Base-by-base conservation (phyloP, 2,329 filamentous ascomycete genomes). In the Colletotrichum sp. region DNA sequence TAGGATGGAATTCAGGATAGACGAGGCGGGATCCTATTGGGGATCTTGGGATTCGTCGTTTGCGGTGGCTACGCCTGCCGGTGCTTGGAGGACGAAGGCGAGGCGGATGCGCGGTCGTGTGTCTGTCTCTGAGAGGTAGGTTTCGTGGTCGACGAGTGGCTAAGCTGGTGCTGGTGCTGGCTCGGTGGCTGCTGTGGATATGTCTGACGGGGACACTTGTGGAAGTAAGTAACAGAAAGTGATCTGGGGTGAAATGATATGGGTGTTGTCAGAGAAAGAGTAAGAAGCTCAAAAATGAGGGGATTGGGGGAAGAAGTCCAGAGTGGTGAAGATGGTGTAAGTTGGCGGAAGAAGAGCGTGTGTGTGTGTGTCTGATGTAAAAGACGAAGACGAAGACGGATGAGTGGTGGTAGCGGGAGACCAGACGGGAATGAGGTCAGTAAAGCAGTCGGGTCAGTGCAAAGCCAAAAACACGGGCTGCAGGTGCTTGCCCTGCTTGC, bases 391-490 rank as follows among this genome's bases (percentile, higher is more conserved):
- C 70, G 43, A 73, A 75, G 73, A 69, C 34, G 16, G 21, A 24
- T 18, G 56, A 48, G 70, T 62, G 34, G 52, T 48, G 24, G 70
- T 73, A 64, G 69, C 68, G 70, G 73, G 48, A 76, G 73, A 73
- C 64, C 58, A 73, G 73, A 75, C 58, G 64, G 70, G 70, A 73
- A 76, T 76, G 73, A 76, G 73, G 73, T 76, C 73, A 76, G 73
- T 67, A 73, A 73, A 34, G 73, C 64, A 48, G 69, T 68, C 55
- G 56, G 70, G 73, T 68, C 55, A 67, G 70, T 68, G 58, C 65
- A 73, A 73, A 73, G 70, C 73, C 73, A 68, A 76, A 64, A 48
- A 32, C 18, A 21, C n/a, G 32, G 24, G 58, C n/a, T 34, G 18
- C 26, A 52, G 58, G 12, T 61, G 58, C 58, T 61, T 34, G 58